phyloP scores from a whole-genome alignment of 2,329 filamentous ascomycete species.

The Trichoderma asperellum region DNA sequence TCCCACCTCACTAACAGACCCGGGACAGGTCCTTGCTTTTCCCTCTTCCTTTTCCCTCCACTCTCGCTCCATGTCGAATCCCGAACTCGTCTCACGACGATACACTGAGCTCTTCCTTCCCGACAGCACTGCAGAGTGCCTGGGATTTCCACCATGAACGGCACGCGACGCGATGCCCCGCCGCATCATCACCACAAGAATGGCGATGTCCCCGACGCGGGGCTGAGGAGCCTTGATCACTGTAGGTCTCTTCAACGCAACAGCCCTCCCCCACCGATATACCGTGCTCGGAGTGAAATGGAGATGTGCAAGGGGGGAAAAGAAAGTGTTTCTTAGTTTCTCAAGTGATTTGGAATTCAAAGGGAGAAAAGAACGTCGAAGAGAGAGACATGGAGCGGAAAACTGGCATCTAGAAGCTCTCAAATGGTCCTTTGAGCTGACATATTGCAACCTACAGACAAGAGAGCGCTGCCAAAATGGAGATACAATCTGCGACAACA shows the following conservation, averaged over 20 bases:
- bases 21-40: slow-evolving; percentile 15
- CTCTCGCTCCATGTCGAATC: slow-evolving; percentile 31
- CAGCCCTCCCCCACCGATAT: neutral
- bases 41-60: neutral
- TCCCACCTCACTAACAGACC: slow-evolving; percentile 14
- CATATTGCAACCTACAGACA: slow-evolving; percentile 60
- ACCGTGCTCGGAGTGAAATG: neutral
- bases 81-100: slow-evolving; percentile 27
- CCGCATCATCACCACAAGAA: slow-evolving; percentile 33
- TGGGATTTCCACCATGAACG: slow-evolving; percentile 40
- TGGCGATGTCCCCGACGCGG: slow-evolving; percentile 62
- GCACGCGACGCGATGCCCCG: slow-evolving; percentile 41
- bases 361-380: no score
- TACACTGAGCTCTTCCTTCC: slow-evolving; percentile 26
- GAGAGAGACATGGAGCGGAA: neutral
- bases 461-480: slow-evolving; percentile 82
- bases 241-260: slow-evolving; percentile 55
- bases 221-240: slow-evolving; percentile 78
- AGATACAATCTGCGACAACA: slow-evolving; percentile 81
- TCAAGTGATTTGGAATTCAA: neutral
- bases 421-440: neutral
- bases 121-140: slow-evolving; percentile 24
- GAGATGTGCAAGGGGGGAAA: no score
- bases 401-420: neutral
- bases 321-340: no score